Conservation (phyloP, 2,329 filamentous ascomycete species). For the Fusarium clavum region DNA sequence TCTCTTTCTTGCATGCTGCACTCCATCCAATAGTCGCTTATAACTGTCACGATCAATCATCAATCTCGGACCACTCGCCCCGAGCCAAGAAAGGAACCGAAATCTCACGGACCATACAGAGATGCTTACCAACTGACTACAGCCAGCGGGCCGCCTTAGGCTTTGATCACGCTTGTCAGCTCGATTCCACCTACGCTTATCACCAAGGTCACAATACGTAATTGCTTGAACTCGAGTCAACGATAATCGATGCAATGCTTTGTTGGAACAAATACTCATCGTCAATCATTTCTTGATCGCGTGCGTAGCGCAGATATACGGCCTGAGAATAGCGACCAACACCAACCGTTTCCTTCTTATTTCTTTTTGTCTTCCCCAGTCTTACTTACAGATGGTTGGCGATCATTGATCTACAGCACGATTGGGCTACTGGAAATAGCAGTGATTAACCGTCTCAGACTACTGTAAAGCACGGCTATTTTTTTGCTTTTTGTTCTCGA, state of each 20-base stretch:
- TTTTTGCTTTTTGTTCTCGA: slow-evolving; percentile 10
- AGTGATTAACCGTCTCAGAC: slow-evolving; percentile 4
- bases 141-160: slow-evolving; percentile 40
- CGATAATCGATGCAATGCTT: not conserved
- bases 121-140: slow-evolving; percentile 31
- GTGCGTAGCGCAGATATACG: slow-evolving; percentile 6
- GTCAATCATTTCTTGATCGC: slow-evolving; percentile 33
- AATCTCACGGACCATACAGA: slow-evolving; percentile 37
- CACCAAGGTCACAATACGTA: slow-evolving; percentile 2
- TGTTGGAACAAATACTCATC: slow-evolving; percentile 1
- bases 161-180: slow-evolving; percentile 25
- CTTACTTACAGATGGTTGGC: slow-evolving; percentile 9
- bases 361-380: not conserved
- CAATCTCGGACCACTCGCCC: slow-evolving; percentile 27
- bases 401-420: slow-evolving; percentile 32
- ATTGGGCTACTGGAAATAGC: slow-evolving; percentile 14
- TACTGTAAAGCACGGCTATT: not conserved
- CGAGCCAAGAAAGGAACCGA: slow-evolving; percentile 25
- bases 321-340: slow-evolving; percentile 10
- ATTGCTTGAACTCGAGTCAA: not conserved
- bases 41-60: slow-evolving; percentile 20
- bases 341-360: not conserved
- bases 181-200: slow-evolving; percentile 9
- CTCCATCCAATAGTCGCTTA: slow-evolving; percentile 17
- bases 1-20: slow-evolving; percentile 4